These are phyloP conservation scores for Kodamaea plutei DNA, from an alignment of 1,139 yeast species.

Conservation along the genomic window DNA sequence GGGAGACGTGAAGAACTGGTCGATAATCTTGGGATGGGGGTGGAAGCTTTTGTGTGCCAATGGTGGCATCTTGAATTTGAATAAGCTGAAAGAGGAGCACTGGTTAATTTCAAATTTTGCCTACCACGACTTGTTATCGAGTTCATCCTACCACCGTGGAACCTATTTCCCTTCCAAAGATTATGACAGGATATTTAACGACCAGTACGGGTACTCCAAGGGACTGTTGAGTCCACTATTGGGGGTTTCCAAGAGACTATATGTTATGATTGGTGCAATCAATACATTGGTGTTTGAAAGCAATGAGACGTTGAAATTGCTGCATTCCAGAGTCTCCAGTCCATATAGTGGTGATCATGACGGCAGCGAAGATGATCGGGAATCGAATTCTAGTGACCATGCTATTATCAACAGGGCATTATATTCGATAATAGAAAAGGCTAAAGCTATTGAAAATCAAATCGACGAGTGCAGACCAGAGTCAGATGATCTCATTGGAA, in stretches of 20 bases:
- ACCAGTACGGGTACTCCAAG: conserved; percentile 26
- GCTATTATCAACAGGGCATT: conserved; percentile 22
- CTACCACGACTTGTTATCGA: conserved; percentile 72
- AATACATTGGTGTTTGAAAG: conserved; percentile 56
- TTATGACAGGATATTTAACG: conserved; percentile 52
- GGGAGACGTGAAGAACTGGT: conserved; percentile 74
- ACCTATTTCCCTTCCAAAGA: conserved; percentile 54
- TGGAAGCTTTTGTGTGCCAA: conserved; percentile 51
- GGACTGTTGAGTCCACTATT: conserved; percentile 61
- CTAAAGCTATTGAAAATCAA: conserved; percentile 44
- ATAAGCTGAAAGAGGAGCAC: conserved; percentile 54
- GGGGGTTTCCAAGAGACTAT: conserved; percentile 68
- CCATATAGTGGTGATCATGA: too few relatives aligned
- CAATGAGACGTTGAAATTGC: conserved; percentile 24
- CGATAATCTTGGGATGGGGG: conserved; percentile 56
- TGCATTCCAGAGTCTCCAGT: conserved; percentile 9
- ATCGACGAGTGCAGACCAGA: conserved; percentile 56
- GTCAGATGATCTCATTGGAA: conserved; percentile 41
- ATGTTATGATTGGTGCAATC: conserved; percentile 64
- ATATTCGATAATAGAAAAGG: conserved; percentile 27
- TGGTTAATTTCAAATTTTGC: conserved; percentile 82
- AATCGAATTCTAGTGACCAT: conserved; percentile 24
- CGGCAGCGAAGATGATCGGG: conserved; percentile 8
- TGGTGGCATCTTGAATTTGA: conserved; percentile 58
- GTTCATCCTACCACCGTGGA: conserved; percentile 53